These are phyloP conservation scores for Xylaria sp. DNA, from an alignment of 2,329 filamentous ascomycete genomes.

Conservation along the genomic window DNA sequence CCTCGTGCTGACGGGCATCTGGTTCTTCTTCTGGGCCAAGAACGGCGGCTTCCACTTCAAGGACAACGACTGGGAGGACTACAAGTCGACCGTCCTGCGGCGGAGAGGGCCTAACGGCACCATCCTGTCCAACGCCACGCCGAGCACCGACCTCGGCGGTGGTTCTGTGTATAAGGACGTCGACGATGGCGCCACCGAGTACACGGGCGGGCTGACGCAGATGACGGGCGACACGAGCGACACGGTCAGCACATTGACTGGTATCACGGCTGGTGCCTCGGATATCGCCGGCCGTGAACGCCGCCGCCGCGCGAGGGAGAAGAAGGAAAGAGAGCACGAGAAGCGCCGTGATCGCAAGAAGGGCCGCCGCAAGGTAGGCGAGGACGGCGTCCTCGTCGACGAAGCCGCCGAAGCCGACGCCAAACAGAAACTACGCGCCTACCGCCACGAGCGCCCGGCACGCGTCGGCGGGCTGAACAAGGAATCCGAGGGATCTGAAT, in stretches of 20 bases:
- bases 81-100: constrained; percentile 92
- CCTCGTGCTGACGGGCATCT: constrained; percentile 81
- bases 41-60: constrained; percentile 93
- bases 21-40: constrained; percentile 99
- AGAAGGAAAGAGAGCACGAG: constrained; percentile 59
- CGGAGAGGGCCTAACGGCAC: constrained; percentile 91
- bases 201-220: constrained; percentile 52
- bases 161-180: constrained; percentile 85
- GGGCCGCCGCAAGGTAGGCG: constrained; percentile 59
- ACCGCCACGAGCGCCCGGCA: constrained; percentile 87
- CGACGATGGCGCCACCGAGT: constrained; percentile 58
- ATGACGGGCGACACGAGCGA: constrained; percentile 55
- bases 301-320: constrained; percentile 65
- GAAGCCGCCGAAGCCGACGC: constrained; percentile 71
- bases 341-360: constrained; percentile 54
- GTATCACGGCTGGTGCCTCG: constrained; percentile 68
- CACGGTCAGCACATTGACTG: constrained; percentile 63
- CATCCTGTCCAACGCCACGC: constrained; percentile 83
- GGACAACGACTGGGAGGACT: constrained; percentile 94
- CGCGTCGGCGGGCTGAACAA: constrained; percentile 91
- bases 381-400: constrained; percentile 72
- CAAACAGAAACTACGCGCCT: constrained; percentile 78
- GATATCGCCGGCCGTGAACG: constrained; percentile 67
- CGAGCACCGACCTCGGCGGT: constrained; percentile 85
- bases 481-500: constrained; percentile 79